Evolutionary conservation across 2,329 filamentous ascomycete species (phyloP), one percentile per base, ranked within the genome.

Genomic region (Talaromyces sp.): DNA sequence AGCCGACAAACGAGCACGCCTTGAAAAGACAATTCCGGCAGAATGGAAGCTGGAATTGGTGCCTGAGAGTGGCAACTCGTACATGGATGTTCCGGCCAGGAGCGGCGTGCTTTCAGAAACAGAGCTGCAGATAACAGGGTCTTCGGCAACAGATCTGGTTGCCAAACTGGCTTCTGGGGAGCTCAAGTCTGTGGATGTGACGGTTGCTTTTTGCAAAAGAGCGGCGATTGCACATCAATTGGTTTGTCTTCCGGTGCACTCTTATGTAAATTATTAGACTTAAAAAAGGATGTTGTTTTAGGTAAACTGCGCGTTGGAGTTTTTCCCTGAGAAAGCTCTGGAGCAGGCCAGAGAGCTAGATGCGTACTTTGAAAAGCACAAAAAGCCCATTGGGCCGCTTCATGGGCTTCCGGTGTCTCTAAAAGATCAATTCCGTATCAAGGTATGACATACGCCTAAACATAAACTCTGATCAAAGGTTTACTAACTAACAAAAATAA

Each of bases 371-470:
- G 55, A 54, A 50, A 24, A 57, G 13, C 51, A 63, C 7, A 76
- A 75, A 11, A 75, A 74, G 64, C 61, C 75, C 19, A 71, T 81
- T 63, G 80, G 81, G 8, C 73, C 78, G 13, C 64, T 80, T 24
- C 82, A 82, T 67, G 82, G 81, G 0, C 67, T 85, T 1, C 82
- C 82, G 0, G 75, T 85, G 54, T 79, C 75, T 27, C 66, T 84
- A 7, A 86, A 86, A 67, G 84, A 87, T 58, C 81, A 82, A 8
- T 86, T 86, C 70, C 79, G 85, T 29, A 74, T 87, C 27, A 78
- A 79, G 53, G 53, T 55, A 41, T 9, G 29, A 21, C 1, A 35
- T 27, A 24, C 1, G 6, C 21, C 6, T 8, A 13, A 52, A 8
- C 2, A 17, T 7, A 7, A 7, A 21, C 9, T 13, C 14, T 35